Evolutionary conservation across 2,329 filamentous ascomycete species (phyloP), one percentile per base, ranked within the genome.

Genomic region (Apiospora arundinis): DNA sequence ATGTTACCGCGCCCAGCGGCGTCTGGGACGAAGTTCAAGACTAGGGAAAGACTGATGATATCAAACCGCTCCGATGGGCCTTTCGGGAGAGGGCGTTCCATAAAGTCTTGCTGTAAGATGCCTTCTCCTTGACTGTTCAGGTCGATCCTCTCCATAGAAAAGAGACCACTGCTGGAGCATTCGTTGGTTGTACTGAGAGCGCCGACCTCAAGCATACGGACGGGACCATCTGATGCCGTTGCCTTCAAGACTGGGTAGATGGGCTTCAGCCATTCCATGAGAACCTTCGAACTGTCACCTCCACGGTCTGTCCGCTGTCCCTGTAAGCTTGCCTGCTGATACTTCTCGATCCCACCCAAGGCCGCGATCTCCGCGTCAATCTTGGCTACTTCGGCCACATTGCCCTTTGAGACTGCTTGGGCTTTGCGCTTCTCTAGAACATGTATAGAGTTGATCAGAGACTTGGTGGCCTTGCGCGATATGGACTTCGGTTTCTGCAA

Each of bases 21-120:
- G 75, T 95, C 91, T 0, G 95, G 93, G 3, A 98, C 95, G 78
- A 95, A 99, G 81, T 99, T 99, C 74, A 99, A 86, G 6, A 99
- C 96, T 69, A 99, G 85, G 11, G 95, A 97, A 32, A 99, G 85
- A 68, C 95, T 97, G 77, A 99, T 92, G 69, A 98, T 89, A 79
- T 99, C 94, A 79, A 98, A 98, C 28, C 85, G 85, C 52, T 95
- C 91, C 0, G 83, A 81, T 7, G 88, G 84, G 28, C 86, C 80
- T 6, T 79, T 80, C 0, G 95, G 95, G 3, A 95, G 81, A 0
- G 95, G 93, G 37, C 95, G 88, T 75, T 94, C 84, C 95, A 99
- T 97, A 78, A 99, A 98, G 81, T 99, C 94, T 79, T 98, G 94
- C 81, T 97, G 91, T 71, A 91, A 80, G 75, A 99, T 99, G 0